Conservation (phyloP, 1,284 basidiomycete species). For the Bondarzewia mesenterica region DNA sequence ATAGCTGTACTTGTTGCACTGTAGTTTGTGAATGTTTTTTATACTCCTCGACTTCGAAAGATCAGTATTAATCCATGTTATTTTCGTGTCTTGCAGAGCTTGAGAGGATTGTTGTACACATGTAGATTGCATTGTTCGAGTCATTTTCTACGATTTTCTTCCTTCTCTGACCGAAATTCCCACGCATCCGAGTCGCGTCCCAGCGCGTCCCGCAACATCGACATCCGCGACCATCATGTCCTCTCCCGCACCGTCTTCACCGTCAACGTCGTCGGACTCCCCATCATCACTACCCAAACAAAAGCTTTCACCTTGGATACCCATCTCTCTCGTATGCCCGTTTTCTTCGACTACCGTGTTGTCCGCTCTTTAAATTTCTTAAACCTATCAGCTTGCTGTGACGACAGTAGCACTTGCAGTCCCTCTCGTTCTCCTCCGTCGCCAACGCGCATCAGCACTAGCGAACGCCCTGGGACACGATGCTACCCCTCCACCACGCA, state of each 20-base stretch:
- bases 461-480: neutral
- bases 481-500: neutral
- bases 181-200: too few species aligned
- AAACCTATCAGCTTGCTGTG: conserved; percentile 23
- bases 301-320: conserved; percentile 11
- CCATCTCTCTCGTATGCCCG: conserved; percentile 12
- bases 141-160: too few species aligned
- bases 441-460: conserved; percentile 19
- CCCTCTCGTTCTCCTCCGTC: conserved; percentile 26
- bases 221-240: neutral
- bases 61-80: too few species aligned
- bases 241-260: neutral
- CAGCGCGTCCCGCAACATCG: too few species aligned
- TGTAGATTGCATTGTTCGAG: too few species aligned
- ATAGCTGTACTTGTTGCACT: too few species aligned
- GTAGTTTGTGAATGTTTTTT: too few species aligned
- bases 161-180: too few species aligned
- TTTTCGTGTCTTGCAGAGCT: too few species aligned
- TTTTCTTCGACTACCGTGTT: neutral
- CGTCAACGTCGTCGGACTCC: neutral
- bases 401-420: conserved; percentile 28
- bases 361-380: too few species aligned
- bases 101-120: too few species aligned
- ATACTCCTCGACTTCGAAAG: too few species aligned
- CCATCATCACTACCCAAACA: neutral